A percentile compares a stretch with the other conserved stretches of the same genome.
phyloP scores from a whole-genome alignment of 768 basidiomycete genomes.

The Lactarius sanguifluus region DNA sequence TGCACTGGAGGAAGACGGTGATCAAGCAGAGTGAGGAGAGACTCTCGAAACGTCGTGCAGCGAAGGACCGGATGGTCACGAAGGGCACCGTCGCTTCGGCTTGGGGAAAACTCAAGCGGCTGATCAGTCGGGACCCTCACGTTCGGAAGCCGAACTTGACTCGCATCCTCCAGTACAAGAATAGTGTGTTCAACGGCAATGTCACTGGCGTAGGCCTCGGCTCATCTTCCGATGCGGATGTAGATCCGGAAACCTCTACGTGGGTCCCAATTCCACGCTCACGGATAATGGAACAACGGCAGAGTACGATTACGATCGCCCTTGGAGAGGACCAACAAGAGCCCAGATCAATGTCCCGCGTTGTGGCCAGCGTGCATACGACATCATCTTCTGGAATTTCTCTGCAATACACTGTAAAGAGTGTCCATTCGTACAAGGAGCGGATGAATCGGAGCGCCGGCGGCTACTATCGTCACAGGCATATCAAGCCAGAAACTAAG shows the following conservation, averaged over 20 bases:
- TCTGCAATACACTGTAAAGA: neutral
- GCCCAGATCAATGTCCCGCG: neutral
- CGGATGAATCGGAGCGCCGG: neutral
- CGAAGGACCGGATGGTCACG: neutral
- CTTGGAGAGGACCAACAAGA: neutral
- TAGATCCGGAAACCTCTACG: neutral
- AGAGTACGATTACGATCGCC: neutral
- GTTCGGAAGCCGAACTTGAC: too few relatives aligned
- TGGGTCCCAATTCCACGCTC: neutral
- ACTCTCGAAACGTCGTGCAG: neutral
- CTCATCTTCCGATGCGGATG: too few relatives aligned
- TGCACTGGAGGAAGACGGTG: slow-evolving; percentile 7
- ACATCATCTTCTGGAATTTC: neutral
- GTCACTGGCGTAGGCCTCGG: too few relatives aligned
- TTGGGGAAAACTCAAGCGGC: slow-evolving; percentile 16
- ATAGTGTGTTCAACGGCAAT: too few relatives aligned
- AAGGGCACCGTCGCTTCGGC: slow-evolving; percentile 9
- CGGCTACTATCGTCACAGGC: neutral
- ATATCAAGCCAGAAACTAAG: too few relatives aligned
- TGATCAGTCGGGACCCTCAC: neutral
- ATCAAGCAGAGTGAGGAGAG: slow-evolving; percentile 7
- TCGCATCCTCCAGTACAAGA: too few relatives aligned
- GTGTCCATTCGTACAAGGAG: neutral
- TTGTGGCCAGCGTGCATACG: neutral
- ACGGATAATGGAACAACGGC: neutral